phyloP scores from a whole-genome alignment of 1,284 basidiomycete genomes.

The Amylostereum areolatum region DNA sequence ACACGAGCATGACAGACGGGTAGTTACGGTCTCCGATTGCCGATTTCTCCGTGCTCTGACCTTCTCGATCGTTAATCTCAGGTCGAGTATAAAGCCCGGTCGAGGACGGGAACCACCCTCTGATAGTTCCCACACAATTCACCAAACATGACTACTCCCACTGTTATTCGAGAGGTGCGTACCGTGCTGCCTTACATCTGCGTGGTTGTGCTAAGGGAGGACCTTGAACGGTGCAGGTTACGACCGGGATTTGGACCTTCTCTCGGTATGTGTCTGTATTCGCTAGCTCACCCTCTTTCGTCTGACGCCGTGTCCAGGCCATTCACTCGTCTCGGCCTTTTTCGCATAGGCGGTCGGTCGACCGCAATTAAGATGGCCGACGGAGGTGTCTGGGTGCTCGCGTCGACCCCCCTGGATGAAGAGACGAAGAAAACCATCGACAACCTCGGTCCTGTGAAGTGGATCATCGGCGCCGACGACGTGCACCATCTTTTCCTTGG shows the following conservation, averaged over 20 bases:
- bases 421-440: conserved; percentile 71
- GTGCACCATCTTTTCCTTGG: conserved; percentile 65
- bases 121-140: no score
- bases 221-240: conserved; percentile 6
- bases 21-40: no score
- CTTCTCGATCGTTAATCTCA: no score
- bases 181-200: not conserved
- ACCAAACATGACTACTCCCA: not conserved
- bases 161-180: conserved; percentile 17
- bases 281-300: no score
- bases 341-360: conserved; percentile 77
- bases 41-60: no score
- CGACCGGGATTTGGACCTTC: conserved; percentile 15
- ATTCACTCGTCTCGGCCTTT: conserved; percentile 59
- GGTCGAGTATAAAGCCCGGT: no score
- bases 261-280: conserved; percentile 6
- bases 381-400: conserved; percentile 80
- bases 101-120: no score
- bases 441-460: conserved; percentile 76
- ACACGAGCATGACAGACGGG: no score
- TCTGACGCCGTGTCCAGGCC: conserved; percentile 35
- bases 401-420: conserved; percentile 74
- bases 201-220: not conserved
- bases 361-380: conserved; percentile 75
- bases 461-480: conserved; percentile 55